Conservation (phyloP, 2,329 filamentous ascomycete species). For the Arthrobotrys conoides region DNA sequence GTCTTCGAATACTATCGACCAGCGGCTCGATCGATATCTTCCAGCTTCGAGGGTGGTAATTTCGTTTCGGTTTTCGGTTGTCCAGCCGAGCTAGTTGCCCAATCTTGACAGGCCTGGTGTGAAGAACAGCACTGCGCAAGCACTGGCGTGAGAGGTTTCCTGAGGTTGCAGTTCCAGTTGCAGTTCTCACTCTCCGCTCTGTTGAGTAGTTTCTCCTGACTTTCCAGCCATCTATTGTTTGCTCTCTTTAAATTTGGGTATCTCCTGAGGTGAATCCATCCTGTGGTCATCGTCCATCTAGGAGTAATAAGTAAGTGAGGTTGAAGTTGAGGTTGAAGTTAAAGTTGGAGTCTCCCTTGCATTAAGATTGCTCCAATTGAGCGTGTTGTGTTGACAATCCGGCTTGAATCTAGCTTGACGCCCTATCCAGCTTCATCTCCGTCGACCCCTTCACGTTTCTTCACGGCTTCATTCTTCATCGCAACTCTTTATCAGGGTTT, state of each 20-base stretch:
- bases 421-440: slow-evolving; percentile 26
- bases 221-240: slow-evolving; percentile 1
- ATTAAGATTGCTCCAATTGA: slow-evolving; percentile 9
- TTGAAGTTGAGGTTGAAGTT: not conserved
- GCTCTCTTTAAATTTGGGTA: not conserved
- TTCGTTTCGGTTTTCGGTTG: slow-evolving; percentile 43
- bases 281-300: not conserved
- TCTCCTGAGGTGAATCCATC: slow-evolving; percentile 9
- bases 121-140: slow-evolving; percentile 9
- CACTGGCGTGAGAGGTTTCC: slow-evolving; percentile 29
- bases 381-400: slow-evolving; percentile 40
- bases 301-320: not conserved
- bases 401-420: slow-evolving; percentile 6
- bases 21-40: slow-evolving; percentile 5
- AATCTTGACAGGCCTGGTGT: slow-evolving; percentile 8
- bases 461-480: slow-evolving; percentile 5
- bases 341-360: slow-evolving; percentile 12
- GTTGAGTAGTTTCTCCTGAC: slow-evolving; percentile 33
- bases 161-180: slow-evolving; percentile 12
- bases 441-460: slow-evolving; percentile 16
- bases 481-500: not conserved
- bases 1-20: not conserved
- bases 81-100: slow-evolving; percentile 35
- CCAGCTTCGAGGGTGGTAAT: slow-evolving; percentile 18
- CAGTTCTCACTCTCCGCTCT: slow-evolving; percentile 6